Evolutionary conservation across 345 rosid genomes (phyloP), one percentile per base, ranked within the genome.

Genomic region (Trapa incisa): DNA sequence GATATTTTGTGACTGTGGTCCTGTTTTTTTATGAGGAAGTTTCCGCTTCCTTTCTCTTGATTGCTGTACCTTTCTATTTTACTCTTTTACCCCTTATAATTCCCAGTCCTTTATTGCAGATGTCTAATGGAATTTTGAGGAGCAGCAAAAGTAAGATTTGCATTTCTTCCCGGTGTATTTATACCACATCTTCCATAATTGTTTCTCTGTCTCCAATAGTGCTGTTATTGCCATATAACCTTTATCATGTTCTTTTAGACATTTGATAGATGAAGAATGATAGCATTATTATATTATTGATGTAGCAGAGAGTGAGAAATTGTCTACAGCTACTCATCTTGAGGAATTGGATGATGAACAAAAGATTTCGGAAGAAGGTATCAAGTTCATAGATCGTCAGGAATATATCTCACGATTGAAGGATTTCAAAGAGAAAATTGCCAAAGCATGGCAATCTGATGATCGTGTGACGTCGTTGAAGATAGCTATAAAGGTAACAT

Each of bases 381-480:
- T 73, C 38, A 83, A 79, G 54, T 75, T 73, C 65, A 86, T 89
- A 62, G 82, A 80, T 22, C 75, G 80, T 65, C 93, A 86, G 73
- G 98, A 92, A 67, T 92, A 89, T 75, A 75, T 88, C 70, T 83
- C 86, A 64, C 83, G 82, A 67, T 67, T 92, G 68, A 80, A 82
- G 39, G 90, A 88, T 75, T 85, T 92, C 63, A 83, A 87, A 80
- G 96, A 88, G 78, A 89, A 83, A 76, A 88, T 89, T 47, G 79
- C 74, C 72, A 69, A 67, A 41, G 91, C 93, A 66, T 92, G 98
- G 98, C 74, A 16, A 70, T 76, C 64, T 70, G 93, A 82, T 72
- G 97, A 89, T 79, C 93, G 93, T 63, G 91, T 86, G n/a, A 80
- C 86, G 41, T 78, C 96, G 42, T 80, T 92, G 79, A 92, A 85